Base-by-base conservation (phyloP, 345 rosid species). In the Boechera retrofracta region DNA sequence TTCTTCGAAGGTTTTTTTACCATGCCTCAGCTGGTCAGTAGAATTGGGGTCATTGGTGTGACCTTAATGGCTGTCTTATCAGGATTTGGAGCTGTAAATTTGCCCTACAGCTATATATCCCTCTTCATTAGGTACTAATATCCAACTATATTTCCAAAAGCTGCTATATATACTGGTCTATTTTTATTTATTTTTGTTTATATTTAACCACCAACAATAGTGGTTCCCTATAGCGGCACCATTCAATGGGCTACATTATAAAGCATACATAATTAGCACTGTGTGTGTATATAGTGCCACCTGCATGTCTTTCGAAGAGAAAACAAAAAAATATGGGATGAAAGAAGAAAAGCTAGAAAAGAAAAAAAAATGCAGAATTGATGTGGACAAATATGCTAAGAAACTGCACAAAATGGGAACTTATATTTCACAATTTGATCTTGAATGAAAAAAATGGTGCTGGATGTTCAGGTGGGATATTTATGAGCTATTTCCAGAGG, bases 21-120 rank as follows among this genome's bases (percentile, higher is more conserved):
- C 31, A 89, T 87, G 83, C 89, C 98, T 78, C 98, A 91, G 76
- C 84, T 93, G 78, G 97, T 93, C 66, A 93, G 98, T 79, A 85
- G 96, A 86, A 93, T 93, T 77, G 98, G 96, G 47, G 98, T 93
- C 74, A 86, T 91, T 83, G 98, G 98, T 42, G 98, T 91, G 69
- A 93, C 97, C 67, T 90, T 93, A 59, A 89, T 91, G 98, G 97
- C 98, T 39, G 87, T 93, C 79, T 81, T 93, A 41, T 89, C 98
- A 56, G 98, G 98, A 56, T 93, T 93, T 84, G 96, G 97, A 63
- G 98, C 96, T 73, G 98, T 93, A 18, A 93, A 93, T 83, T 86
- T 93, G 79, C 98, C 98, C 21, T 89, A 91, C 86, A 91, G 97
- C 65, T 93, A 93, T 81, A 86, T 93, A 69, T 93, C 98, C 5